Evolutionary conservation across 208 protist genomes (phyloP), one percentile per base, ranked within the genome.

Genomic region (Balamuthia mandrillaris): DNA sequence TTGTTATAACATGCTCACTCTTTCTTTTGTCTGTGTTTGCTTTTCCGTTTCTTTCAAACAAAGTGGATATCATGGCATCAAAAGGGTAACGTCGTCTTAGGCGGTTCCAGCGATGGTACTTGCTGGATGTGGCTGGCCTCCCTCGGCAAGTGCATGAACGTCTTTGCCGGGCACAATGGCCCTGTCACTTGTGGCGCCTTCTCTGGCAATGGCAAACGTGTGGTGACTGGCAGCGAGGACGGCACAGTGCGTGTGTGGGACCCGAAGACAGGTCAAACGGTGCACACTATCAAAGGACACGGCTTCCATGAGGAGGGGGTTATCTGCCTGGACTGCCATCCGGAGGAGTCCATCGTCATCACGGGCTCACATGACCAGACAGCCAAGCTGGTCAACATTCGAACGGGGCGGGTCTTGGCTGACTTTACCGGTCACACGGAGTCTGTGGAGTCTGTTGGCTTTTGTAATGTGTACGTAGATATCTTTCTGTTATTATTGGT

Each of bases 71-170:
- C 74, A 51, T 98, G 97, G 96, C 97, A 98, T 87, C 95, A 95
- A 12, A 95, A 94, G 44, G 96, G 96, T 51, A 91, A 94, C 49
- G 72, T 97, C 7, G 74, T 98, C 16, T 88, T 96, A 35, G 95
- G 92, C 33, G 95, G 96, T 29, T 93, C 92, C 27, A 90, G 94
- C 47, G 96, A 98, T 81, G 92, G 92, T 54, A 96, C 96, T 82
- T 89, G 91, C 14, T 97, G 94, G 49, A 97, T 98, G 96, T 98
- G 96, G 96, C 97, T 95, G 66, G 89, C 93, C 2, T 44, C 86
- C 1, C 95, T 95, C 68, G 95, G 95, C 14, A 90, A 92, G 12
- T 87, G 95, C n/a, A 89, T 96, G 60, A 94, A 96, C 87, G 95
- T 95, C 81, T 98, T 98, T 87, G 90, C 90, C 4, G 97, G 96